Evolutionary conservation across 2,329 filamentous ascomycete genomes (phyloP).

Genomic region (Raffaelea ambrosiae): DNA sequence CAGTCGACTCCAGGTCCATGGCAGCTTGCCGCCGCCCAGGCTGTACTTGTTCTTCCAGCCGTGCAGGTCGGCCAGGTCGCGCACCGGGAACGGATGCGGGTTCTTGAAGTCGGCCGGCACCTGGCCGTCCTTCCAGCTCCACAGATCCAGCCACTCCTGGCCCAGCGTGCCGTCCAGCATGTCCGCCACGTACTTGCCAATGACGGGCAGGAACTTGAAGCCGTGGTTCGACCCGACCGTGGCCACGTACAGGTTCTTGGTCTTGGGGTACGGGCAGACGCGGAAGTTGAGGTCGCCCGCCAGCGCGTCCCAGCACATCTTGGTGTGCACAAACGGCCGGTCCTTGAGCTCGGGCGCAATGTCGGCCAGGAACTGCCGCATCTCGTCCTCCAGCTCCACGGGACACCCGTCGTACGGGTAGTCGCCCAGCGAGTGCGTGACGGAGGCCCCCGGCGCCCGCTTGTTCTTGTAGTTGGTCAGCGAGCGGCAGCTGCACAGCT

Average conservation of each 20-base stretch:
- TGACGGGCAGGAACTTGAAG: constrained; percentile 58
- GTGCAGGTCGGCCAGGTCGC: constrained; percentile 13
- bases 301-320: constrained; percentile 62
- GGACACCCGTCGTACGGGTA: constrained; percentile 29
- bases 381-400: constrained; percentile 42
- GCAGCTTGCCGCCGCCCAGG: constrained; percentile 10
- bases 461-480: constrained; percentile 35
- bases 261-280: constrained; percentile 47
- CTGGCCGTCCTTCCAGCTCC: constrained; percentile 12
- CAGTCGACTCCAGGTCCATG: constrained; percentile 15
- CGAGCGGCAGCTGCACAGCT: constrained; percentile 44
- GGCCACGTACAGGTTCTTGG: constrained; percentile 48
- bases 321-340: constrained; percentile 37
- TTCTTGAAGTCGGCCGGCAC: constrained; percentile 12
- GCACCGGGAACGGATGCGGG: constrained; percentile 13
- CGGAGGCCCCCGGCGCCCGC: constrained; percentile 10
- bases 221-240: constrained; percentile 60
- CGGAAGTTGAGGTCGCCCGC: constrained; percentile 54
- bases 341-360: constrained; percentile 41
- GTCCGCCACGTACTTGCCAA: constrained; percentile 54
- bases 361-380: constrained; percentile 39
- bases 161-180: constrained; percentile 39
- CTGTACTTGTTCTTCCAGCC: constrained; percentile 14
- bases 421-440: constrained; percentile 14
- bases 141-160: constrained; percentile 37